Evolutionary conservation across 2,329 filamentous ascomycete genomes (phyloP).

Genomic region (Lachnellula arida): DNA sequence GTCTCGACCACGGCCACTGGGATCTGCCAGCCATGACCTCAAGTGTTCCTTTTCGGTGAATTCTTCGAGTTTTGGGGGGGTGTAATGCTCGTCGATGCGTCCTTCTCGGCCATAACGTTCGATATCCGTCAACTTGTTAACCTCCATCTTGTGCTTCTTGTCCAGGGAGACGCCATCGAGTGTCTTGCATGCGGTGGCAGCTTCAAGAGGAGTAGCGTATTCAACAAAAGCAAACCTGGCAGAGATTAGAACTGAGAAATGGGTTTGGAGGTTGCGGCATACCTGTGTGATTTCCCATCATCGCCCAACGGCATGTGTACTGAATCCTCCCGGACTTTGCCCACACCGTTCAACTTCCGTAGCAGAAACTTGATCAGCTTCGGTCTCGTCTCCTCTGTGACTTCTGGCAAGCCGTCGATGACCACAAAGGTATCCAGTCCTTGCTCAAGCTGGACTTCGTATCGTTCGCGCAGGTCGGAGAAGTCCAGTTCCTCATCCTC

Average conservation of each 20-base stretch:
- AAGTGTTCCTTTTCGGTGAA: constrained; percentile 93
- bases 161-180: constrained; percentile 85
- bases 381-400: constrained; percentile 83
- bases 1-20: constrained; percentile 74
- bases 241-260: constrained; percentile 14
- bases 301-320: constrained; percentile 94
- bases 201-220: constrained; percentile 86
- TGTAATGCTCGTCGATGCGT: constrained; percentile 86
- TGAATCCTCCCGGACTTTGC: constrained; percentile 78
- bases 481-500: constrained; percentile 94
- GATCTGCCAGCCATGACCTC: constrained; percentile 86
- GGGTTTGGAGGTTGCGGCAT: constrained; percentile 33
- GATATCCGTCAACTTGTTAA: constrained; percentile 98
- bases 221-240: constrained; percentile 92
- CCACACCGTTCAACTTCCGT: constrained; percentile 84
- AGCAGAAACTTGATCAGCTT: constrained; percentile 96
- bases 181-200: constrained; percentile 80
- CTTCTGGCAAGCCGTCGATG: constrained; percentile 85
- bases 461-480: constrained; percentile 89
- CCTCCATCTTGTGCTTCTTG: constrained; percentile 90
- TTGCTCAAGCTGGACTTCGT: constrained; percentile 92
- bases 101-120: constrained; percentile 94
- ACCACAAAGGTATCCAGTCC: constrained; percentile 96
- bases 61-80: constrained; percentile 71
- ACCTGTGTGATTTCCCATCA: constrained; percentile 82